Base-by-base conservation (phyloP, 164 flowering plant genomes). In the Umbellularia californica region DNA sequence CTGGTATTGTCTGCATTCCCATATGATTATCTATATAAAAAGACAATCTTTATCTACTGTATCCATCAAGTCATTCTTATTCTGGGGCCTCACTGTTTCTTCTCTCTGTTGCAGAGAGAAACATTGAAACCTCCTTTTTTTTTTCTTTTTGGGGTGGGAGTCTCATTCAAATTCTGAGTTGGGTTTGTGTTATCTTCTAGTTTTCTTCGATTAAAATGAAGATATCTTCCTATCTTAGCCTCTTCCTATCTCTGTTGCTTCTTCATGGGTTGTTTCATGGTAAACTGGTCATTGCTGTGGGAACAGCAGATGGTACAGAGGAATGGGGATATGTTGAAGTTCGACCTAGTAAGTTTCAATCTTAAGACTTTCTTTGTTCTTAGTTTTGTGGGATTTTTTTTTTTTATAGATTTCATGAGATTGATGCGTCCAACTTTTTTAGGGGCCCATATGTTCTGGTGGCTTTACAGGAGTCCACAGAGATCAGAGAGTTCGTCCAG, bases 371-470 rank as follows among this genome's bases (percentile, higher is more conserved):
- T 5, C 9, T 25, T 71, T 55, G 51, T 13, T 71, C 27, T 27
- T 6, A 27, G 15, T 47, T 55, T 17, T 15, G 7, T 17, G 60
- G 60, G 17, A 7, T 14, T 52, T 17, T 12, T 25, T 25, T 52
- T 52, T 14, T 55, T 55, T 55, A 20, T 20, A 55, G 60, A 55
- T 20, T 15, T 15, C 20, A 55, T 55, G 60, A 55, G 60, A 55
- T 55, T 55, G 60, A 55, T 55, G 60, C 60, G 17, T 73, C 35
- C 50, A 24, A 10, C 30, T 70, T 35, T 62, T 77, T 76, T 75
- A 89, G 90, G 81, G 76, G 90, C 90, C 22, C 88, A 88, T 68
- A 71, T 89, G 87, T 88, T 88, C 69, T 88, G 90, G 90, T 86
- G 88, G 90, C 83, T 80, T 2, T 88, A 88, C 52, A 83, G 70